Conservation (phyloP, 2,329 filamentous ascomycete species). For the Chrysosporium queenslandicum region DNA sequence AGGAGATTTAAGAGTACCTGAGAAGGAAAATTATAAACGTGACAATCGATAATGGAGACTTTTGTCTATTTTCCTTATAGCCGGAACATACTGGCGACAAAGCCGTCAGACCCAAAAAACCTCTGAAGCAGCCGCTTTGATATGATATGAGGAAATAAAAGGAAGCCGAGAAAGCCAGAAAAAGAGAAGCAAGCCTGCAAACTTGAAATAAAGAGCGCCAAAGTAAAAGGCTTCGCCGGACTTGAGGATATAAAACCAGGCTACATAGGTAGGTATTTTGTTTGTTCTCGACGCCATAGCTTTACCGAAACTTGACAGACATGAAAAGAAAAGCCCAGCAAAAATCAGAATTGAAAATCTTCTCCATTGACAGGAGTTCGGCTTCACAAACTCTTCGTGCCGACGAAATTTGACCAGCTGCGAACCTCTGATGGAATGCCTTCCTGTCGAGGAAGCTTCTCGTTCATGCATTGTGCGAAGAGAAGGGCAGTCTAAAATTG, state of each 20-base stretch:
- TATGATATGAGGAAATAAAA: neutral
- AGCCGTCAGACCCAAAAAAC: neutral
- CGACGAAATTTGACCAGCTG: constrained; percentile 92
- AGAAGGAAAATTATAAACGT: neutral
- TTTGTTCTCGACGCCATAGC: constrained; percentile 9
- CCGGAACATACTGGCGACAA: neutral
- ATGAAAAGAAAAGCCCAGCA: neutral
- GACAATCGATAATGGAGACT: neutral
- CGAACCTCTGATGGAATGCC: constrained; percentile 86
- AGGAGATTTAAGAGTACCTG: too few relatives aligned
- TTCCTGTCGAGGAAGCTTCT: constrained; percentile 81
- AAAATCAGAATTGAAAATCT: neutral
- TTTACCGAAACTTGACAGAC: constrained; percentile 9
- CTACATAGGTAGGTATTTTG: too few relatives aligned
- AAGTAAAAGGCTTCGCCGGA: neutral
- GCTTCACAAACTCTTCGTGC: constrained; percentile 47
- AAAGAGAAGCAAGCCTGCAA: neutral
- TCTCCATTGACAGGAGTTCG: neutral
- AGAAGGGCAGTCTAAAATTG: constrained; percentile 72
- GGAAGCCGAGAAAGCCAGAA: neutral
- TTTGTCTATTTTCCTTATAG: neutral
- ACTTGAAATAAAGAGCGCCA: neutral
- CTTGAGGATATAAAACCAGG: constrained; percentile 7
- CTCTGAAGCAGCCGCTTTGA: neutral
- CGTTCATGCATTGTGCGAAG: constrained; percentile 93